These are phyloP conservation scores for Adansonia madagascariensis DNA, from an alignment of 441 rosid genomes.

Conservation along the genomic window DNA sequence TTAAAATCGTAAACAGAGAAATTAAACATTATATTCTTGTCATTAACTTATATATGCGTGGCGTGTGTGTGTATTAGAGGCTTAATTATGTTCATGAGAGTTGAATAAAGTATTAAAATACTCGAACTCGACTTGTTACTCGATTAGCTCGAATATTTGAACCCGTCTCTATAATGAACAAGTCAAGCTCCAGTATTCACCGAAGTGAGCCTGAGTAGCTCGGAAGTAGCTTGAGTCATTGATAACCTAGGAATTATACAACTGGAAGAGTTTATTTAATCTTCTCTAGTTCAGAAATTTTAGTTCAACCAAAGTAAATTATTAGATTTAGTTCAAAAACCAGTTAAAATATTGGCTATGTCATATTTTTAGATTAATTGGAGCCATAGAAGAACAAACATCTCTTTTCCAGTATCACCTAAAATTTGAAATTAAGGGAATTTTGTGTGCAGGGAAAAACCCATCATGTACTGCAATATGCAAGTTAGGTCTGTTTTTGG, in stretches of 20 bases:
- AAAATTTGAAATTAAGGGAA: conserved; percentile 1
- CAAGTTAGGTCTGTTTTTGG: not conserved
- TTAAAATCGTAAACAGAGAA: not conserved
- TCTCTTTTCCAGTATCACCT: not conserved
- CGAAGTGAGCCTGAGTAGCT: not conserved
- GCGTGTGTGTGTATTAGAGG: not conserved
- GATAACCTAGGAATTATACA: not conserved
- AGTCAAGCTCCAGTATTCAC: not conserved
- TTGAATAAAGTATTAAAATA: not conserved
- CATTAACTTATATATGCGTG: not conserved
- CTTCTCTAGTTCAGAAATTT: not conserved
- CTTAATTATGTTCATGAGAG: not conserved
- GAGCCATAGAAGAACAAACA: not conserved
- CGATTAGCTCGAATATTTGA: not conserved
- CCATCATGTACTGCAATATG: not conserved
- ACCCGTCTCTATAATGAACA: not conserved
- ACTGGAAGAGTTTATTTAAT: not conserved
- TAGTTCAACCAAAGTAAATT: conserved; percentile 1
- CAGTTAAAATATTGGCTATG: not conserved
- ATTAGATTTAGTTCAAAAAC: not conserved
- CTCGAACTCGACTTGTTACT: conserved; percentile 1
- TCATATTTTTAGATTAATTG: not conserved
- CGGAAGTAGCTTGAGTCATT: not conserved
- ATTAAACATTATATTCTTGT: not conserved
- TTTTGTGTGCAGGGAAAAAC: not conserved